phyloP scores from a whole-genome alignment of 257 asterid species.

The Solanum ahanhuiri region DNA sequence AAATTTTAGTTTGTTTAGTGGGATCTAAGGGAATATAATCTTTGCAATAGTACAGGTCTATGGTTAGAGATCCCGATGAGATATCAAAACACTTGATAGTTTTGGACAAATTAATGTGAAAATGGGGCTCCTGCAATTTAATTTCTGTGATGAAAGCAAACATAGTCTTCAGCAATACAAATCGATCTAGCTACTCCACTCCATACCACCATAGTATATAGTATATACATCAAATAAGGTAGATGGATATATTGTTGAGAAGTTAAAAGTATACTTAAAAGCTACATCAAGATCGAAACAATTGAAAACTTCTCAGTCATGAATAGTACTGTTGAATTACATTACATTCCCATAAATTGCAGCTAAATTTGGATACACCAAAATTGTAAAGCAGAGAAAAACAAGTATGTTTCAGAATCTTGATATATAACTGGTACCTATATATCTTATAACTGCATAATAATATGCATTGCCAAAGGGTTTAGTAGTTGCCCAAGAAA shows the following conservation, averaged over 20 bases:
- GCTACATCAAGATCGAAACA: background rate
- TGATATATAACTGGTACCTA: background rate
- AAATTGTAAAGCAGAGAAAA: background rate
- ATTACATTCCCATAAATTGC: background rate
- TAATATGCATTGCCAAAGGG: slow-evolving; percentile 45
- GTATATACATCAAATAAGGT: background rate
- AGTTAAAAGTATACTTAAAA: background rate
- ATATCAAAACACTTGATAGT: background rate
- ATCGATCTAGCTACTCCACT: background rate
- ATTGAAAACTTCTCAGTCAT: background rate
- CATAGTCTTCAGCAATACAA: background rate
- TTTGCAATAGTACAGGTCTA: background rate
- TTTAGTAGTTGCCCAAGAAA: slow-evolving; percentile 41
- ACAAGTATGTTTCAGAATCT: background rate
- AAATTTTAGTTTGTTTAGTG: background rate
- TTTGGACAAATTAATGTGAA: background rate
- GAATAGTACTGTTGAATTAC: background rate
- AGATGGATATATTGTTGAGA: background rate
- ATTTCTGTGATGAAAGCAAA: background rate
- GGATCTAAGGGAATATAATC: background rate
- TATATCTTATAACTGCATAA: background rate
- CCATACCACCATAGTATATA: background rate
- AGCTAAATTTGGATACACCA: background rate
- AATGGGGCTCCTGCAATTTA: background rate
- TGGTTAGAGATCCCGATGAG: background rate